phyloP scores from a whole-genome alignment of 768 basidiomycete genomes.

The Phanerochaete sordida region DNA sequence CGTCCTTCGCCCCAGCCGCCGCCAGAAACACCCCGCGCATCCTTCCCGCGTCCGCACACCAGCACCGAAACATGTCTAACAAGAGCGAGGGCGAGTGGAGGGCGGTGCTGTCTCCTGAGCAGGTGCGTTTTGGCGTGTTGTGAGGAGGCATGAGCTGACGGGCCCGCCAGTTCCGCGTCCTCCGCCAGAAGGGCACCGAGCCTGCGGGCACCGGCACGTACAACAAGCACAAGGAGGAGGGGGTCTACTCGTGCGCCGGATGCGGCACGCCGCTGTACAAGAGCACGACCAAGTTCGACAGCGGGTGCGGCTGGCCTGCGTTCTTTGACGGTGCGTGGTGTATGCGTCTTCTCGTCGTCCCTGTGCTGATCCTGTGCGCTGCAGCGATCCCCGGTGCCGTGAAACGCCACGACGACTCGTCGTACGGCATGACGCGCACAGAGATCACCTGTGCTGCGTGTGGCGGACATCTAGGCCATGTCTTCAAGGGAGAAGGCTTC shows the following conservation, averaged over 20 bases:
- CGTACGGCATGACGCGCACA: constrained; percentile 64
- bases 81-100: constrained; percentile 83
- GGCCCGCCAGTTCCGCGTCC: constrained; percentile 68
- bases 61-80: neutral
- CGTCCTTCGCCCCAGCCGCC: neutral
- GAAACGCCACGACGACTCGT: constrained; percentile 65
- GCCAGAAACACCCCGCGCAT: neutral
- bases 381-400: constrained; percentile 90
- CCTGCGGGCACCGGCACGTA: constrained; percentile 73
- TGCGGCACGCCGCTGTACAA: constrained; percentile 85
- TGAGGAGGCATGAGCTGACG: too few species aligned
- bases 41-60: neutral
- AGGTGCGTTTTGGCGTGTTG: too few species aligned
- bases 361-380: neutral
- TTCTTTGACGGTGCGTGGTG: constrained; percentile 80
- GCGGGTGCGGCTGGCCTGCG: constrained; percentile 96
- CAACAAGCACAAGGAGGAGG: constrained; percentile 60
- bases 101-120: constrained; percentile 73
- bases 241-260: constrained; percentile 76
- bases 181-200: constrained; percentile 89
- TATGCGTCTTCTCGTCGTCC: neutral
- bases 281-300: constrained; percentile 87
- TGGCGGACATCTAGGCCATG: constrained; percentile 91
- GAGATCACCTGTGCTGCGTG: constrained; percentile 92
- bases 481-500: constrained; percentile 92